Conservation (phyloP, 2,329 filamentous ascomycete species). For the Cytospora schulzeri region DNA sequence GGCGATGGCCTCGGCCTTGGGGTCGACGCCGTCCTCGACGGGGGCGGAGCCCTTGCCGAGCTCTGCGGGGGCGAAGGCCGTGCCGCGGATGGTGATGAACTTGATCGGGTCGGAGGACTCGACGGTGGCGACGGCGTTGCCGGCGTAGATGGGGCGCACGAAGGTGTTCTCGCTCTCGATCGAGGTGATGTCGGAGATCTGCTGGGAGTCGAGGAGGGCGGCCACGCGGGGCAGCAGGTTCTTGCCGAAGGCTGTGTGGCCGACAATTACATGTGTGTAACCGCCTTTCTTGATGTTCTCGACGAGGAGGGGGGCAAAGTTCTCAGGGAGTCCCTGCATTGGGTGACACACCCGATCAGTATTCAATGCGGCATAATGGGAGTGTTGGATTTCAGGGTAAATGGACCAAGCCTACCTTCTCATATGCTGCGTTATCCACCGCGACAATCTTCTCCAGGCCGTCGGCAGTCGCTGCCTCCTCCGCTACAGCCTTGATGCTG, state of each 20-base stretch:
- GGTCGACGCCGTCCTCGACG: conserved; percentile 80
- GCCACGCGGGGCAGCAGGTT: conserved; percentile 89
- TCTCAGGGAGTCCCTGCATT: conserved; percentile 81
- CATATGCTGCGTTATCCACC: conserved; percentile 87
- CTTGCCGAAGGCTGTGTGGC: conserved; percentile 96
- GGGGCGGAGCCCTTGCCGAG: conserved; percentile 72
- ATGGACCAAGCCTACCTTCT: conserved; percentile 66
- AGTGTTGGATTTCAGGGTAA: neutral
- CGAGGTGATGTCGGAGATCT: conserved; percentile 86
- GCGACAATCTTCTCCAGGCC: conserved; percentile 90
- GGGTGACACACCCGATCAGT: neutral
- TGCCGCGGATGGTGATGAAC: conserved; percentile 88
- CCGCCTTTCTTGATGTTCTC: conserved; percentile 97
- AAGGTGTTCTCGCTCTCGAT: conserved; percentile 93
- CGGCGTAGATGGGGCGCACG: conserved; percentile 94
- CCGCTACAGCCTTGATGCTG: conserved; percentile 73
- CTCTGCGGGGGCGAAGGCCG: conserved; percentile 79
- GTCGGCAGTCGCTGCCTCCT: conserved; percentile 84
- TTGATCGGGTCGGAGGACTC: conserved; percentile 86
- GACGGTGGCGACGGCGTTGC: conserved; percentile 95
- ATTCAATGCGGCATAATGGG: too few species aligned
- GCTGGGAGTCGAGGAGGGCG: conserved; percentile 87
- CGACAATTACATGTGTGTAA: conserved; percentile 88
- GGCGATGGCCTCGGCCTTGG: conserved; percentile 70
- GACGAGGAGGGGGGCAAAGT: conserved; percentile 86